Percentiles rank a stretch among this genome's conserved stretches.
Conservation (phyloP, 371 early-diverging fungal species). For the Mortierella sp. region DNA sequence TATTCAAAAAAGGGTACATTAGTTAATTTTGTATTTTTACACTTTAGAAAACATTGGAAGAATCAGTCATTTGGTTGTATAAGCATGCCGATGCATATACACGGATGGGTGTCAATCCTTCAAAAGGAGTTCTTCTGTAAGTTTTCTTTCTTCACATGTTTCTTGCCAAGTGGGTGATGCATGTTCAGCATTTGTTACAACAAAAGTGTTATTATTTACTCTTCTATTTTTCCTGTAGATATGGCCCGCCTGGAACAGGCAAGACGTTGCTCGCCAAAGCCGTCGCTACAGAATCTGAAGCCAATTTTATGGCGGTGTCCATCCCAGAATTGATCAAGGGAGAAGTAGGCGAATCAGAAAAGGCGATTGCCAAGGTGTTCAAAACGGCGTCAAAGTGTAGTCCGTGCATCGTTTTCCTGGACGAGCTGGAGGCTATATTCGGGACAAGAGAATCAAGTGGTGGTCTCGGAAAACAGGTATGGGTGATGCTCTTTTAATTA, state of each 20-base stretch:
- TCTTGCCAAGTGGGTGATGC: neutral
- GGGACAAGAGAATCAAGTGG: constrained; percentile 71
- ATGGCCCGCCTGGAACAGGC: constrained; percentile 96
- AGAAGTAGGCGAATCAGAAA: constrained; percentile 96
- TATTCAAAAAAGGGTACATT: neutral
- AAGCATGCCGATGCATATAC: constrained; percentile 72
- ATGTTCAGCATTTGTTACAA: neutral
- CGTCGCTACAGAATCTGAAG: constrained; percentile 92
- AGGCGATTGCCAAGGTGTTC: constrained; percentile 92
- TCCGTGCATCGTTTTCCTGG: constrained; percentile 98
- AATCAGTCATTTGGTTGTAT: constrained; percentile 95
- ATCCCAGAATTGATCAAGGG: constrained; percentile 96
- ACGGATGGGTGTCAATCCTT: constrained; percentile 75
- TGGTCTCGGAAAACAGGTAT: constrained; percentile 73
- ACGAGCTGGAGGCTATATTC: constrained; percentile 98
- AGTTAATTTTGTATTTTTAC: neutral
- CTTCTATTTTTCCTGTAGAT: constrained; percentile 64
- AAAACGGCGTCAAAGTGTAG: constrained; percentile 89
- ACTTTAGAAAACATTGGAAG: constrained; percentile 77
- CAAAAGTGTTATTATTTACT: neutral
- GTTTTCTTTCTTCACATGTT: constrained; percentile 8
- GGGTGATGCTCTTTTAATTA: neutral
- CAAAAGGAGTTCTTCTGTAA: constrained; percentile 82
- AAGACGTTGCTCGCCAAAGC: constrained; percentile 93
- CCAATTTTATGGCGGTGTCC: constrained; percentile 94